These are phyloP conservation scores for Diplodia intermedia DNA, from an alignment of 2,329 filamentous ascomycete genomes.

Conservation along the genomic window DNA sequence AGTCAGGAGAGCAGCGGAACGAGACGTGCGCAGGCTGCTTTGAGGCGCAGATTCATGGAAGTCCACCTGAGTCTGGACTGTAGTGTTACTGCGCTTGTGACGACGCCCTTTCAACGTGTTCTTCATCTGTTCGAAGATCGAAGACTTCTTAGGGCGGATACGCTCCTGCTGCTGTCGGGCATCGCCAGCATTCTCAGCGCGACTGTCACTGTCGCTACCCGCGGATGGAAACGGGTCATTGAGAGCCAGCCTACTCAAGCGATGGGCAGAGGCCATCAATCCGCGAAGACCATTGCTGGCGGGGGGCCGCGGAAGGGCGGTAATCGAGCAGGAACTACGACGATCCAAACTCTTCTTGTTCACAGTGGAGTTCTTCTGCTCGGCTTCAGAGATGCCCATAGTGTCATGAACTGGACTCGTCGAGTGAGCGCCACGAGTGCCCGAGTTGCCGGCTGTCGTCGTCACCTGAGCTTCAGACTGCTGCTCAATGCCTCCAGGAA, in stretches of 20 bases:
- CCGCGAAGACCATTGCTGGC: background rate
- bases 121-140: slow-evolving; percentile 1
- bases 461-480: background rate
- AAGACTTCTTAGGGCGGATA: background rate
- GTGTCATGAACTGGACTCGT: background rate
- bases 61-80: slow-evolving; percentile 2
- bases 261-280: background rate
- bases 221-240: background rate
- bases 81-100: slow-evolving; percentile 3
- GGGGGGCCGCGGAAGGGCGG: background rate
- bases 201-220: background rate
- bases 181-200: background rate
- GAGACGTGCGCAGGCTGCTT: background rate
- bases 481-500: background rate
- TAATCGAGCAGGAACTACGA: background rate
- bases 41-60: background rate
- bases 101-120: background rate
- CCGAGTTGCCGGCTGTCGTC: background rate
- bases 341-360: background rate
- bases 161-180: background rate
- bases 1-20: background rate
- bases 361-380: no score
- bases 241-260: slow-evolving; percentile 2
- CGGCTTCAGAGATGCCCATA: background rate
- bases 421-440: background rate